A percentile compares a stretch with the other conserved stretches of the same genome.
These are phyloP conservation scores for Aquilaria sinensis DNA, from an alignment of 345 rosid species.

Conservation along the genomic window DNA sequence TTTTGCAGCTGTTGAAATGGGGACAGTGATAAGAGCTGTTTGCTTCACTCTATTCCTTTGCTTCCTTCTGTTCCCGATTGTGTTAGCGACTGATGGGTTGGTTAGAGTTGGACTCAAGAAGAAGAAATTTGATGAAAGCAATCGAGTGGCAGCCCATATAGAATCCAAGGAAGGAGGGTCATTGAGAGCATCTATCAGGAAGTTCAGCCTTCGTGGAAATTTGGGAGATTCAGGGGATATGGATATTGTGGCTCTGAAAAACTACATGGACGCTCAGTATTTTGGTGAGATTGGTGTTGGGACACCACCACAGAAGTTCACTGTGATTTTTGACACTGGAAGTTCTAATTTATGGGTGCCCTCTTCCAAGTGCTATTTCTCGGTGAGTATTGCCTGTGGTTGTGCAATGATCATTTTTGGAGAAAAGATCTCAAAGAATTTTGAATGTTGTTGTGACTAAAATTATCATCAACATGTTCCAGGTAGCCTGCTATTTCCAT, in stretches of 20 bases:
- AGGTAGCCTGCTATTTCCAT: slow-evolving; percentile 77
- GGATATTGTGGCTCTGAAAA: slow-evolving; percentile 63
- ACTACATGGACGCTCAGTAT: slow-evolving; percentile 94
- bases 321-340: slow-evolving; percentile 92
- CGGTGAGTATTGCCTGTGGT: slow-evolving; percentile 39
- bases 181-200: slow-evolving; percentile 32
- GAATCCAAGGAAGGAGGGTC: slow-evolving; percentile 46
- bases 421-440: background rate
- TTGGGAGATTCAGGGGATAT: slow-evolving; percentile 43
- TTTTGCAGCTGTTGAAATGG: slow-evolving; percentile 37
- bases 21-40: slow-evolving; percentile 17
- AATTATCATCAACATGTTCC: slow-evolving; percentile 10
- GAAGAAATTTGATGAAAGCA: slow-evolving; percentile 50
- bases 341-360: slow-evolving; percentile 98
- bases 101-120: slow-evolving; percentile 63
- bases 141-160: slow-evolving; percentile 42
- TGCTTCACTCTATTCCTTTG: slow-evolving; percentile 25
- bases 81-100: slow-evolving; percentile 35
- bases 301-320: slow-evolving; percentile 81
- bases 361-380: slow-evolving; percentile 75
- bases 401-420: background rate
- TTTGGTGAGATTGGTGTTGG: slow-evolving; percentile 91
- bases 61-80: slow-evolving; percentile 39
- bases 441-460: background rate
- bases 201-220: slow-evolving; percentile 34